These are phyloP conservation scores for Xerocomus brunneocitrinus DNA, from an alignment of 768 basidiomycete species.

Conservation along the genomic window DNA sequence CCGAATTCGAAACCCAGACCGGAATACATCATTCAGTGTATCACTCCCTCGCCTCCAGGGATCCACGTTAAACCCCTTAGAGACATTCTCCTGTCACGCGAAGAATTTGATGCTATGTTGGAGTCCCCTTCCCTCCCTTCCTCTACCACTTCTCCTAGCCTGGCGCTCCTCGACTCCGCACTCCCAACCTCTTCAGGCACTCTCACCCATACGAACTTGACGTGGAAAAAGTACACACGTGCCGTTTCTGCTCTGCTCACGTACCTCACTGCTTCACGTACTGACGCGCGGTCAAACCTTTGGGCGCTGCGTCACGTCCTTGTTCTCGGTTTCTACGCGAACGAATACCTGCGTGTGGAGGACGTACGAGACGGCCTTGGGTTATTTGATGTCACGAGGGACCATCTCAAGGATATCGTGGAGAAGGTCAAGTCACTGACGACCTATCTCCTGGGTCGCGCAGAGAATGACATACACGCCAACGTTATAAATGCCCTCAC, in stretches of 20 bases:
- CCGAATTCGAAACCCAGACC: conserved; percentile 32
- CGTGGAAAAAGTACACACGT: conserved; percentile 51
- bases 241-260: conserved; percentile 52
- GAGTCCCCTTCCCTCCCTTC: conserved; percentile 37
- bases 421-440: conserved; percentile 47
- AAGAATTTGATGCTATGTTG: conserved; percentile 46
- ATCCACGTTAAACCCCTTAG: conserved; percentile 37
- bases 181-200: conserved; percentile 42
- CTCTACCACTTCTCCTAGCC: conserved; percentile 46
- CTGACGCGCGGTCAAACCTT: conserved; percentile 50
- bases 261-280: conserved; percentile 54
- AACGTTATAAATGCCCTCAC: conserved; percentile 36
- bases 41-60: conserved; percentile 34
- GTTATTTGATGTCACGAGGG: conserved; percentile 1
- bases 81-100: conserved; percentile 50
- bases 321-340: conserved; percentile 55
- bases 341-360: conserved; percentile 56
- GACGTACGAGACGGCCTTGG: conserved; percentile 48
- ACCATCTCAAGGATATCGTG: conserved; percentile 36
- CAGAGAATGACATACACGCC: conserved; percentile 49
- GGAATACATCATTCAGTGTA: conserved; percentile 40
- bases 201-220: conserved; percentile 5
- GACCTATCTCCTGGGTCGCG: conserved; percentile 55
- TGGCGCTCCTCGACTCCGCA: conserved; percentile 57
- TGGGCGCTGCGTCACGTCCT: conserved; percentile 73